These are phyloP conservation scores for Alternaria triticina DNA, from an alignment of 2,329 filamentous ascomycete species.

Conservation along the genomic window DNA sequence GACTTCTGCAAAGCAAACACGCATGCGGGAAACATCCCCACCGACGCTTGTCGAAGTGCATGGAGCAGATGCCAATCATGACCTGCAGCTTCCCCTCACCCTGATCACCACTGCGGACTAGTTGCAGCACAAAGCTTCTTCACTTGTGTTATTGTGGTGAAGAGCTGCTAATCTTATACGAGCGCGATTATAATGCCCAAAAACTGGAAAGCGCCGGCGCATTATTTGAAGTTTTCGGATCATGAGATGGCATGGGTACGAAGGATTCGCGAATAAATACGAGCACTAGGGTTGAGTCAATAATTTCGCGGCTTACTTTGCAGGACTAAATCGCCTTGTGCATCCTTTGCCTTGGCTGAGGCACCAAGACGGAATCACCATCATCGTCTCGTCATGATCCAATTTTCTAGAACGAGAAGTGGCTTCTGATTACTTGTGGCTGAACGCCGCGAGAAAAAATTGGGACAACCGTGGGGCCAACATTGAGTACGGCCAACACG, in stretches of 20 bases:
- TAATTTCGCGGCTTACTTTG: slow-evolving; percentile 23
- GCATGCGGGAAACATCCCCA: background rate
- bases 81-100: background rate
- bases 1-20: background rate
- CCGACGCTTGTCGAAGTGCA: background rate
- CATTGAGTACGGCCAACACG: background rate
- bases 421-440: slow-evolving; percentile 10
- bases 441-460: background rate
- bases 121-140: background rate
- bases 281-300: slow-evolving; percentile 20
- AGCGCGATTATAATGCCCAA: background rate
- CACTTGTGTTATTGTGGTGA: background rate
- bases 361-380: slow-evolving; percentile 4
- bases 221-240: background rate
- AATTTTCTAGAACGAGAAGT: slow-evolving; percentile 2
- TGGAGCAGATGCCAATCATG: background rate
- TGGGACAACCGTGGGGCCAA: background rate
- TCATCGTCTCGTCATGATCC: slow-evolving; percentile 1
- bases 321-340: slow-evolving; percentile 9
- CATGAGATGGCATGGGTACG: slow-evolving; percentile 2
- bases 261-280: slow-evolving; percentile 17
- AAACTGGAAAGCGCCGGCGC: background rate
- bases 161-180: background rate
- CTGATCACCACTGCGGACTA: background rate
- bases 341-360: slow-evolving; percentile 6